Percentiles rank a stretch among this genome's conserved stretches.
Conservation (phyloP, 345 rosid species). For the Citrus glauca region DNA sequence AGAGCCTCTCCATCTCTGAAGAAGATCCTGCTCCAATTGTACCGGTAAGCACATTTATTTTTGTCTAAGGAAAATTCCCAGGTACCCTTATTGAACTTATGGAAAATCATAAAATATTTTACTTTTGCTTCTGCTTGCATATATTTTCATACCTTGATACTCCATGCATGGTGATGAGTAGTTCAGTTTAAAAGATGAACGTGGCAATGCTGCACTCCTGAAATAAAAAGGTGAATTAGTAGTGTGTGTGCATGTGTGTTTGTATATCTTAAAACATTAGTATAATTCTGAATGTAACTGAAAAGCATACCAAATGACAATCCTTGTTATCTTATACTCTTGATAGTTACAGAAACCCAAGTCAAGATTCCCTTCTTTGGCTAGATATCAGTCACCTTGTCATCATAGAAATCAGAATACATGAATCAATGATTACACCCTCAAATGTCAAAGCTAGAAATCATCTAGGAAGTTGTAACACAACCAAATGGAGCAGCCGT, state of each 20-base stretch:
- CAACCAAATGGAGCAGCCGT: not conserved
- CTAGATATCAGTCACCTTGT: not conserved
- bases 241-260: not conserved
- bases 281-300: not conserved
- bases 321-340: not conserved
- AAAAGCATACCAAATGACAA: not conserved
- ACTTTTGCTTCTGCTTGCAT: not conserved
- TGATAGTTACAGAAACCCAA: not conserved
- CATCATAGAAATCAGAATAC: not conserved
- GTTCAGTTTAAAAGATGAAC: not conserved
- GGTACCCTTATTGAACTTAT: not conserved
- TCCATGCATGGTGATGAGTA: not conserved
- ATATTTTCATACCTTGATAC: not conserved
- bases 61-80: not conserved
- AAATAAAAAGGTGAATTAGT: not conserved
- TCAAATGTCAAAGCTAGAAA: not conserved
- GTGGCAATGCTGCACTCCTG: not conserved
- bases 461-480: not conserved
- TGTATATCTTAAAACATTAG: no score
- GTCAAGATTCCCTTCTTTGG: not conserved
- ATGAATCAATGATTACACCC: not conserved
- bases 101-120: no score
- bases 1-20: conserved; percentile 56
- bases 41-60: conserved; percentile 25
- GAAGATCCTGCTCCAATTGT: conserved; percentile 40